Evolutionary conservation across 2,329 filamentous ascomycete genomes (phyloP).

Genomic region (Diaporthe velutina): DNA sequence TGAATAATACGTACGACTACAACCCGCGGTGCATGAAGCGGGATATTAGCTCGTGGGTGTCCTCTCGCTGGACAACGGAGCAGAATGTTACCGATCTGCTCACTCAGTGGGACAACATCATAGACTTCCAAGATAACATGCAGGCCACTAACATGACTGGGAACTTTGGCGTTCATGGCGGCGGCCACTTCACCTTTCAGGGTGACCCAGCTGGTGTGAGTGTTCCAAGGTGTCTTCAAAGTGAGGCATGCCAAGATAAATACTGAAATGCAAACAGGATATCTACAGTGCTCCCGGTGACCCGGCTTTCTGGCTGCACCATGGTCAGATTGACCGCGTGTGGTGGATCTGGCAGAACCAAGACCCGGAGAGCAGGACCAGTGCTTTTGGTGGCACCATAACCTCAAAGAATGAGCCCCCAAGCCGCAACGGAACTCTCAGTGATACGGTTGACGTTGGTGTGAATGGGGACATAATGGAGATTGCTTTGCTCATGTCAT

Average conservation of each 20-base stretch:
- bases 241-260: neutral
- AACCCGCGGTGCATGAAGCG: conserved; percentile 35
- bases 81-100: conserved; percentile 5
- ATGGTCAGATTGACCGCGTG: conserved; percentile 46
- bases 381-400: neutral
- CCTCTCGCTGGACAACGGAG: conserved; percentile 4
- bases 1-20: conserved; percentile 32
- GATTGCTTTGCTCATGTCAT: neutral
- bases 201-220: conserved; percentile 2
- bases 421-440: neutral
- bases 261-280: conserved; percentile 1
- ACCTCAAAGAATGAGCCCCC: conserved; percentile 17
- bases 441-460: neutral
- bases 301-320: conserved; percentile 51
- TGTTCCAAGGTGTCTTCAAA: neutral
- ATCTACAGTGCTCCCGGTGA: conserved; percentile 40
- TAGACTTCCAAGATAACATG: conserved; percentile 36
- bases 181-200: conserved; percentile 30
- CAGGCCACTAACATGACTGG: neutral
- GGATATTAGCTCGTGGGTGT: conserved; percentile 37
- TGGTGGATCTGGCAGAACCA: conserved; percentile 43
- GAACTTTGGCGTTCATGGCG: conserved; percentile 30
- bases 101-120: conserved; percentile 34
- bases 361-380: neutral
- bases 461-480: conserved; percentile 1